A percentile compares a stretch with the other conserved stretches of the same genome.
Conservation (phyloP, 2,329 filamentous ascomycete species). For the Botrytis elliptica region DNA sequence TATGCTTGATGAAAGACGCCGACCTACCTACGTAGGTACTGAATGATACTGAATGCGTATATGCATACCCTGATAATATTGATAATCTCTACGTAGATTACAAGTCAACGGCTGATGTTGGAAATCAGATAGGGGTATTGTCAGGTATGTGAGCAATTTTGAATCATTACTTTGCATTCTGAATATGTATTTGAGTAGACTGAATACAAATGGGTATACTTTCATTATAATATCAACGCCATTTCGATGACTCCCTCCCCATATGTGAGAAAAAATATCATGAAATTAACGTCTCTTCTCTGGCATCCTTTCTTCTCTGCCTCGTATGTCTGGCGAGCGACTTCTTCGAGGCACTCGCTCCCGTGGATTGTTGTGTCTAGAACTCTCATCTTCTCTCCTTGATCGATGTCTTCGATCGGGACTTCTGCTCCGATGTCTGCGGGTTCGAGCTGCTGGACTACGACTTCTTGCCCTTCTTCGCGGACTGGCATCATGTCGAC, state of each 20-base stretch:
- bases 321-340: conserved; percentile 26
- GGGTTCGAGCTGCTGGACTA: conserved; percentile 31
- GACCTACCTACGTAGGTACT: too few species aligned
- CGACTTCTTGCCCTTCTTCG: conserved; percentile 33
- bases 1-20: not conserved
- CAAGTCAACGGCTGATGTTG: not conserved
- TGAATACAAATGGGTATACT: conserved; percentile 5
- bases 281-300: conserved; percentile 11
- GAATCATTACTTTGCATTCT: not conserved
- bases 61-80: not conserved
- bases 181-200: not conserved
- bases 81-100: not conserved
- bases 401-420: conserved; percentile 34
- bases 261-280: too few species aligned
- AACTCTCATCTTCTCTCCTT: conserved; percentile 31
- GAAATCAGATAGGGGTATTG: not conserved
- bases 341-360: conserved; percentile 26
- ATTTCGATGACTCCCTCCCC: not conserved
- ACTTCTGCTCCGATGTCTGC: conserved; percentile 35
- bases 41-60: not conserved
- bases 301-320: conserved; percentile 10
- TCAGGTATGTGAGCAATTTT: not conserved
- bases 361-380: not conserved
- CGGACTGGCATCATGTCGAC: conserved; percentile 30
- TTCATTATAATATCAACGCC: not conserved